Evolutionary conservation across 2,329 filamentous ascomycete genomes (phyloP).

Genomic region (Beauveria australis): DNA sequence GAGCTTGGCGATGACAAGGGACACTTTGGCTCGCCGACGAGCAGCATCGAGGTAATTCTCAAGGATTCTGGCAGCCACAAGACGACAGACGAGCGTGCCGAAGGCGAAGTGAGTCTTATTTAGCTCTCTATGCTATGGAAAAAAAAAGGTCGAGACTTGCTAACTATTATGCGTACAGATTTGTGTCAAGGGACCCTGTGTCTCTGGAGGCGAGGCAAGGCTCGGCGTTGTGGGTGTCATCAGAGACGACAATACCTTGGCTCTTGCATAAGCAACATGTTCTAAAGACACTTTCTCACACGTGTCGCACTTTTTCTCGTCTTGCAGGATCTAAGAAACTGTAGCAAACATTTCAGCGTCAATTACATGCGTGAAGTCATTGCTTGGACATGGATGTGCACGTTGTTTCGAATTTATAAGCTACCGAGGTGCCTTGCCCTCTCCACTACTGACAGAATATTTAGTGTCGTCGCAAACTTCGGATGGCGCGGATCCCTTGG

Average conservation of each 20-base stretch:
- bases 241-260: slow-evolving; percentile 64
- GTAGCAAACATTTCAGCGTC: background rate
- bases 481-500: background rate
- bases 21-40: slow-evolving; percentile 79
- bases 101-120: slow-evolving; percentile 51
- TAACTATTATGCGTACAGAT: slow-evolving; percentile 40
- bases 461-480: background rate
- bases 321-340: background rate
- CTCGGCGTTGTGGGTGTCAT: slow-evolving; percentile 59
- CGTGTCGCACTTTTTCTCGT: background rate
- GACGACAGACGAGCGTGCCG: slow-evolving; percentile 53
- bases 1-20: slow-evolving; percentile 22
- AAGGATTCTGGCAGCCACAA: slow-evolving; percentile 52
- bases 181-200: slow-evolving; percentile 62
- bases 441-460: background rate
- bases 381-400: background rate
- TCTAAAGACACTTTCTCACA: background rate
- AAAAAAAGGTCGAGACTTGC: too few species aligned
- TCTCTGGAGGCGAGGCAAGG: slow-evolving; percentile 57
- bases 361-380: background rate
- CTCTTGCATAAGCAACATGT: slow-evolving; percentile 34
- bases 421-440: background rate
- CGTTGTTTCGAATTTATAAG: too few species aligned
- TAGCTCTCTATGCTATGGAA: background rate
- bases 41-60: slow-evolving; percentile 70